These are phyloP conservation scores for Penicillium janthinellum DNA, from an alignment of 2,329 filamentous ascomycete species.

Conservation along the genomic window DNA sequence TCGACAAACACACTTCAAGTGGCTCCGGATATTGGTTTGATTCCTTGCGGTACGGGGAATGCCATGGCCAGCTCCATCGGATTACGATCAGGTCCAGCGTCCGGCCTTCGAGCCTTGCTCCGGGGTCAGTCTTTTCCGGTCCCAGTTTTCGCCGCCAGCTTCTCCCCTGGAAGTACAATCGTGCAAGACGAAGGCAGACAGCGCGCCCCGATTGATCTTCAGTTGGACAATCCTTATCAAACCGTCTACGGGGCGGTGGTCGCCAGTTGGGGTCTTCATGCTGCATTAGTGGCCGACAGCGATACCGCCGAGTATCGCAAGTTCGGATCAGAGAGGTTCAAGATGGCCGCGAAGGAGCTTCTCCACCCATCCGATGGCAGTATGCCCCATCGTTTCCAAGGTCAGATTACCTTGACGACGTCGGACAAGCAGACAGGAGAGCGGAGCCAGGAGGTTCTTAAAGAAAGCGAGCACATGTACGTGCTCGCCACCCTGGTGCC, in stretches of 20 bases:
- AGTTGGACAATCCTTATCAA: constrained; percentile 33
- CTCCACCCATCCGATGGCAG: constrained; percentile 60
- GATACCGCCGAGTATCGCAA: constrained; percentile 80
- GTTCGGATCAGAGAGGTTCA: constrained; percentile 76
- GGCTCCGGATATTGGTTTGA: constrained; percentile 59
- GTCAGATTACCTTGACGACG: constrained; percentile 51
- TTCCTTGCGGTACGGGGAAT: constrained; percentile 57
- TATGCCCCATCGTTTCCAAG: constrained; percentile 59
- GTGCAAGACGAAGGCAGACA: constrained; percentile 50
- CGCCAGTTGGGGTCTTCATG: constrained; percentile 86
- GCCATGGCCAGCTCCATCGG: constrained; percentile 47
- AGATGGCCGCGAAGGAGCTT: constrained; percentile 78
- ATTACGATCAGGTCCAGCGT: constrained; percentile 28
- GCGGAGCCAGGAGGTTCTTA: constrained; percentile 35
- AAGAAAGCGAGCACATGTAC: constrained; percentile 66
- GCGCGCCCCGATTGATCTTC: constrained; percentile 33
- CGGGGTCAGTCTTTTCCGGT: constrained; percentile 57
- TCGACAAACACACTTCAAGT: constrained; percentile 27
- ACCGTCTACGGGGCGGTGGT: constrained; percentile 74
- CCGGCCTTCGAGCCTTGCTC: constrained; percentile 62
- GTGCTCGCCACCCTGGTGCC: constrained; percentile 75
- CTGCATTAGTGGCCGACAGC: constrained; percentile 84
- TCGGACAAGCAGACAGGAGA: constrained; percentile 20
- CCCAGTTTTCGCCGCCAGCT: constrained; percentile 64
- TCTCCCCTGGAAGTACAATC: constrained; percentile 59